A percentile compares a stretch with the other conserved stretches of the same genome.
Conservation (phyloP, 495 filamentous ascomycete species). For the Letharia columbiana region DNA sequence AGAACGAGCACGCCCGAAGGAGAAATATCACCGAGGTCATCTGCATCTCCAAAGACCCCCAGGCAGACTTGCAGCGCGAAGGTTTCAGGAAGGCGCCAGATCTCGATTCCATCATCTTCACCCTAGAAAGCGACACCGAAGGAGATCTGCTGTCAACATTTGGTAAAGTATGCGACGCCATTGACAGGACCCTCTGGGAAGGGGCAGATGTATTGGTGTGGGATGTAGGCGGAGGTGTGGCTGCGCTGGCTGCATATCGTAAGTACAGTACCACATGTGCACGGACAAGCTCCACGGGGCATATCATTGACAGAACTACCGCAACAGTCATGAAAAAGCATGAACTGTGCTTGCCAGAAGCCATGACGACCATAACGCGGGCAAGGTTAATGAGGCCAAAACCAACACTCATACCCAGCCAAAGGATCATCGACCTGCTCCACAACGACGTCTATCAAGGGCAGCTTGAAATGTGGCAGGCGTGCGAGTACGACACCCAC, state of each 20-base stretch:
- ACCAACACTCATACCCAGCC: not conserved
- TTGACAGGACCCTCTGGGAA: not conserved
- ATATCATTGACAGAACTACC: not conserved
- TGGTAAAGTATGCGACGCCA: not conserved
- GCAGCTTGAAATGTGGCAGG: not conserved
- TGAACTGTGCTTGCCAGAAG: not conserved
- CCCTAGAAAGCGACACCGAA: not conserved
- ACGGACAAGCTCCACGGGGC: not conserved
- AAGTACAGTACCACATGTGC: not conserved
- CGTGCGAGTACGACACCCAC: not conserved
- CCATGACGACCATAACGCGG: not conserved
- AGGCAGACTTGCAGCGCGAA: constrained; percentile 1
- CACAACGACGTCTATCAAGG: not conserved
- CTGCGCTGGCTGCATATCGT: not conserved
- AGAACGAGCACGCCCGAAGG: not conserved
- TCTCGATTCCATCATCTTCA: not conserved
- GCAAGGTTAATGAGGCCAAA: not conserved
- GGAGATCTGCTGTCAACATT: not conserved
- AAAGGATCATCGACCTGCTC: not conserved
- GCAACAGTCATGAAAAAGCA: not conserved
- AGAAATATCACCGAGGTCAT: not conserved
- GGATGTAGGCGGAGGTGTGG: not conserved
- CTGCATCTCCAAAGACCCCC: not conserved
- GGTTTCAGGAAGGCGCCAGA: not conserved
- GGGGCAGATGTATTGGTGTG: not conserved